Evolutionary conservation across 169 alveolate genomes (phyloP).

Genomic region (Perkinsus marinus): DNA sequence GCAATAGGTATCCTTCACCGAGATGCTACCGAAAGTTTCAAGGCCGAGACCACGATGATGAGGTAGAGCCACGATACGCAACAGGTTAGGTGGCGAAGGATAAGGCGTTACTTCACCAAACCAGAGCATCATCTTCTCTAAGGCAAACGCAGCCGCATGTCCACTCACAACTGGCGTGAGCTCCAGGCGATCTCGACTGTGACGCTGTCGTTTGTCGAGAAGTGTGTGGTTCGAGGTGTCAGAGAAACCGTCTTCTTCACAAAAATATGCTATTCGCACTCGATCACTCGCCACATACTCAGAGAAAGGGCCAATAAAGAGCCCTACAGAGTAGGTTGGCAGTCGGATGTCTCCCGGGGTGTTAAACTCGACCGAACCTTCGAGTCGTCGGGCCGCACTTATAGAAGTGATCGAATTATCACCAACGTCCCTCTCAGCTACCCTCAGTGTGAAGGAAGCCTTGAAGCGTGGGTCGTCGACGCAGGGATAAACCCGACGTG

Average conservation of each 20-base stretch:
- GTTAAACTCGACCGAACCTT: not conserved
- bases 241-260: not conserved
- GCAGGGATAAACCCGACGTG: not conserved
- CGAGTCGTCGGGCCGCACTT: not conserved
- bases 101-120: not conserved
- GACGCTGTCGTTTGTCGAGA: not conserved
- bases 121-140: not conserved
- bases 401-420: not conserved
- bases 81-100: not conserved
- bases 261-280: not conserved
- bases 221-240: not conserved
- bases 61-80: not conserved
- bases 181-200: not conserved
- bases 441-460: not conserved
- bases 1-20: not conserved
- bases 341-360: not conserved
- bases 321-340: not conserved
- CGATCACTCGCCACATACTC: not conserved
- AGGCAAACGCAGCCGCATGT: not conserved
- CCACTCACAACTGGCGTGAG: not conserved
- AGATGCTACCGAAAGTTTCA: not conserved
- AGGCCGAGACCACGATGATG: not conserved
- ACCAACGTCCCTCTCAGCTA: not conserved
- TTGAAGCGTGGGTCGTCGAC: not conserved
- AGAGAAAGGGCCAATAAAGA: not conserved